Evolutionary conservation across 208 protist species (phyloP).

Genomic region (Trichomonas vaginalis): DNA sequence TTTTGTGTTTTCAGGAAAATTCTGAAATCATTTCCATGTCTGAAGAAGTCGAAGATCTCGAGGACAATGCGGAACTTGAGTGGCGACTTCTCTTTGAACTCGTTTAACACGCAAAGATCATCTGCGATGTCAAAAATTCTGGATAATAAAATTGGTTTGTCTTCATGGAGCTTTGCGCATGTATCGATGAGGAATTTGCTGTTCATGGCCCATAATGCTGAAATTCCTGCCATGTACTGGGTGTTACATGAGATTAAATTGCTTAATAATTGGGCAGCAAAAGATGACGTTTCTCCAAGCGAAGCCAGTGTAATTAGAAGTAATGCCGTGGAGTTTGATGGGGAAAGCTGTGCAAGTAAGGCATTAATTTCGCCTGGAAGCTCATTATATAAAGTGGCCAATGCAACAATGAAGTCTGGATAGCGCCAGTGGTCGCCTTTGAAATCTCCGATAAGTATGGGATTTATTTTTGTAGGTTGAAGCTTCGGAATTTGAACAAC

Average conservation of each 20-base stretch:
- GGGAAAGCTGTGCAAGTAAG: neutral
- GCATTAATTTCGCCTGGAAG: neutral
- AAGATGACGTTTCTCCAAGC: neutral
- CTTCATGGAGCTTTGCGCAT: neutral
- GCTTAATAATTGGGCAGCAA: neutral
- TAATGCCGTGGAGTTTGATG: neutral
- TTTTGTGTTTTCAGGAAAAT: neutral
- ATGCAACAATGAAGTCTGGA: neutral
- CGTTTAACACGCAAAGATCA: neutral
- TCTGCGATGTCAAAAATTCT: neutral
- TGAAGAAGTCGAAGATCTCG: neutral
- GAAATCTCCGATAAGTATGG: neutral
- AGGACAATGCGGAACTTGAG: neutral
- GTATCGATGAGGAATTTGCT: neutral
- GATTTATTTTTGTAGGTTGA: neutral
- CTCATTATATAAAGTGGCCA: neutral
- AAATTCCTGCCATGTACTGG: neutral
- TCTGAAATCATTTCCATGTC: neutral
- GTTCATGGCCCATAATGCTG: neutral
- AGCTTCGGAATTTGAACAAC: neutral
- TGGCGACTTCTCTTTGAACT: neutral
- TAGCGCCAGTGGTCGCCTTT: neutral
- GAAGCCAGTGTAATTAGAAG: neutral
- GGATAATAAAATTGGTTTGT: neutral
- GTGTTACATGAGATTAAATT: neutral